phyloP scores from a whole-genome alignment of 2,329 filamentous ascomycete species.

The Tolypocladium ophioglossoides region DNA sequence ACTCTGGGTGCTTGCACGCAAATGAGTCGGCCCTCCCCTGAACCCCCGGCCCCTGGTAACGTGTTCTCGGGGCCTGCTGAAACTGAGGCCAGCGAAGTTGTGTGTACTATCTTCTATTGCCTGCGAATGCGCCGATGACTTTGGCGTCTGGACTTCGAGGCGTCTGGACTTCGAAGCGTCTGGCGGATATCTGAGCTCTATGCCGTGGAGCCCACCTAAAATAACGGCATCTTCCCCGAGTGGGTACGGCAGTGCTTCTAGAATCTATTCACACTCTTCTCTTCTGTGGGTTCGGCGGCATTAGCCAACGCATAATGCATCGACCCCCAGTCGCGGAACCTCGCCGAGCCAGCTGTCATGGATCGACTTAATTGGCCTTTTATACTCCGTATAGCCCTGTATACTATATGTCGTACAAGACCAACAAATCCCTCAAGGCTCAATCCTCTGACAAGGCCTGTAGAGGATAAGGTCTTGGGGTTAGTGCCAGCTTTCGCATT shows the following conservation, averaged over 20 bases:
- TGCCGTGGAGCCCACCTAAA: no score
- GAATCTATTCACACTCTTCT: background rate
- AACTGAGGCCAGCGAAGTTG: background rate
- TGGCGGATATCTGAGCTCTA: no score
- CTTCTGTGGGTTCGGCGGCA: background rate
- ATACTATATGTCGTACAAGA: background rate
- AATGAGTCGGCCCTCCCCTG: no score
- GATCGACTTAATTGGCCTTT: background rate
- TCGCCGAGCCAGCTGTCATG: background rate
- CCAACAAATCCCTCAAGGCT: background rate
- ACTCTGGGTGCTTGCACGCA: background rate
- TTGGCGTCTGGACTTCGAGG: no score
- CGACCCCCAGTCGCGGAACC: background rate
- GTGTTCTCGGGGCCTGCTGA: background rate
- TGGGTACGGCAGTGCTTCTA: background rate
- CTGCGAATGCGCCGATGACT: background rate
- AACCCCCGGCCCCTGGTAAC: background rate
- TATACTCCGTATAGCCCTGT: background rate
- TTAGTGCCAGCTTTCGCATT: background rate
- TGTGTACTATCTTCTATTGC: background rate
- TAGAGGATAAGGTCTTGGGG: background rate
- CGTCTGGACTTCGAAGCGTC: background rate
- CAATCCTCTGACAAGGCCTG: background rate
- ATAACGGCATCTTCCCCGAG: background rate
- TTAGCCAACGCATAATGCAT: background rate